Evolutionary conservation across 805 yeast species (phyloP).

Genomic region (Sugiyamaella lignohabitans): DNA sequence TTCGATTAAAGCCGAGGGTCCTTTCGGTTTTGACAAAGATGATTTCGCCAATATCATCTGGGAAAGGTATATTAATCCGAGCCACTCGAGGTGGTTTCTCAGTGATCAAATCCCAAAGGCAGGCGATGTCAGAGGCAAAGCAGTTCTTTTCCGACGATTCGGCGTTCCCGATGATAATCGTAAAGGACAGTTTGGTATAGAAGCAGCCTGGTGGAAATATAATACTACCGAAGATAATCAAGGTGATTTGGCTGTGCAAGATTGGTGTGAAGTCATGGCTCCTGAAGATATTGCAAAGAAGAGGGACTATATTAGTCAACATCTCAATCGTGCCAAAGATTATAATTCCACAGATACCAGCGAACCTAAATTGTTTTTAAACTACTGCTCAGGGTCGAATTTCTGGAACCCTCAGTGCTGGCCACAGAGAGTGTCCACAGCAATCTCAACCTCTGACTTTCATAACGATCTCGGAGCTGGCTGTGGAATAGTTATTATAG

Average conservation of each 20-base stretch:
- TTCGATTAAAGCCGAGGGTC: constrained; percentile 64
- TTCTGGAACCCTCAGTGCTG: constrained; percentile 66
- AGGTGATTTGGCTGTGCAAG: constrained; percentile 60
- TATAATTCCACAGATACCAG: constrained; percentile 38
- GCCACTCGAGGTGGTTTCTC: constrained; percentile 55
- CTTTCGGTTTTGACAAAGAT: constrained; percentile 32
- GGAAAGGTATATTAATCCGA: constrained; percentile 46
- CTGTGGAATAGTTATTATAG: constrained; percentile 60
- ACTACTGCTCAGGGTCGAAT: constrained; percentile 69
- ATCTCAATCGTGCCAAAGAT: constrained; percentile 47
- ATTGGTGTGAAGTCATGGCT: constrained; percentile 57
- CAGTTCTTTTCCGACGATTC: constrained; percentile 60
- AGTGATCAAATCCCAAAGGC: constrained; percentile 49
- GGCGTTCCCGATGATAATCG: constrained; percentile 31
- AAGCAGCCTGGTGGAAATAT: constrained; percentile 58
- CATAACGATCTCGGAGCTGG: constrained; percentile 36
- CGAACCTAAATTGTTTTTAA: constrained; percentile 52
- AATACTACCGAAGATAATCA: constrained; percentile 62
- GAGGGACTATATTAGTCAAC: constrained; percentile 48
- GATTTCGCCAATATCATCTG: constrained; percentile 60
- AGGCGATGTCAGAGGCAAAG: constrained; percentile 62
- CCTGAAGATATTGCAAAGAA: constrained; percentile 51
- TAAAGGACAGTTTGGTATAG: constrained; percentile 45
- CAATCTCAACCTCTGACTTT: constrained; percentile 9
- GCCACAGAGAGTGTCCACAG: constrained; percentile 59